These are phyloP conservation scores for Magnaporthales sp. DNA, from an alignment of 2,329 filamentous ascomycete genomes.

Conservation along the genomic window DNA sequence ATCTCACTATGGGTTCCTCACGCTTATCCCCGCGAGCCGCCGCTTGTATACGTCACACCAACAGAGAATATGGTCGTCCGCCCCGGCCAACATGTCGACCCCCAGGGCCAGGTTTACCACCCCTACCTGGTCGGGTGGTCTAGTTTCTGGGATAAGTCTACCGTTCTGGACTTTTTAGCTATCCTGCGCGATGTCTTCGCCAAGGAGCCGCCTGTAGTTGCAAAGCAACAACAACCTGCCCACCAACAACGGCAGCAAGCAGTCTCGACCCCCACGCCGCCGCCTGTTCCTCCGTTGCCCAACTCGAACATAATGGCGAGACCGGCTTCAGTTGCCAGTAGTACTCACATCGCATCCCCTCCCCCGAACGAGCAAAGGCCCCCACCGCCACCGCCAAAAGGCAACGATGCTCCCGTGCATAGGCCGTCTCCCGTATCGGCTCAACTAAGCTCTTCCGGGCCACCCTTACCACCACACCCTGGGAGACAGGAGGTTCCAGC, in stretches of 20 bases:
- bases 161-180: conserved; percentile 70
- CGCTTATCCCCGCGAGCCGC: conserved; percentile 76
- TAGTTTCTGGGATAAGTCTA: conserved; percentile 87
- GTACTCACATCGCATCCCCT: conserved; percentile 22
- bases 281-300: conserved; percentile 64
- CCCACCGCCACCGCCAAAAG: conserved; percentile 48
- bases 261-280: conserved; percentile 33
- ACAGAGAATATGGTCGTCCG: conserved; percentile 82
- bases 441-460: conserved; percentile 20
- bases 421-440: conserved; percentile 19
- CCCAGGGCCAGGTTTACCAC: conserved; percentile 89
- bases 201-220: conserved; percentile 89
- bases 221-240: conserved; percentile 37
- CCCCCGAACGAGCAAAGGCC: conserved; percentile 24
- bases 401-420: conserved; percentile 21
- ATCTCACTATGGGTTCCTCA: conserved; percentile 90
- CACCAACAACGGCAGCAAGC: conserved; percentile 16
- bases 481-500: conserved; percentile 15
- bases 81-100: conserved; percentile 89
- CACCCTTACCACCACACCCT: conserved; percentile 20
- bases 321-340: conserved; percentile 5
- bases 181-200: conserved; percentile 83
- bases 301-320: conserved; percentile 41
- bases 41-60: conserved; percentile 81
- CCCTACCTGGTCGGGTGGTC: conserved; percentile 89